Evolutionary conservation across 148 eudicot genomes (phyloP).

Genomic region (Euryodendron excelsum): DNA sequence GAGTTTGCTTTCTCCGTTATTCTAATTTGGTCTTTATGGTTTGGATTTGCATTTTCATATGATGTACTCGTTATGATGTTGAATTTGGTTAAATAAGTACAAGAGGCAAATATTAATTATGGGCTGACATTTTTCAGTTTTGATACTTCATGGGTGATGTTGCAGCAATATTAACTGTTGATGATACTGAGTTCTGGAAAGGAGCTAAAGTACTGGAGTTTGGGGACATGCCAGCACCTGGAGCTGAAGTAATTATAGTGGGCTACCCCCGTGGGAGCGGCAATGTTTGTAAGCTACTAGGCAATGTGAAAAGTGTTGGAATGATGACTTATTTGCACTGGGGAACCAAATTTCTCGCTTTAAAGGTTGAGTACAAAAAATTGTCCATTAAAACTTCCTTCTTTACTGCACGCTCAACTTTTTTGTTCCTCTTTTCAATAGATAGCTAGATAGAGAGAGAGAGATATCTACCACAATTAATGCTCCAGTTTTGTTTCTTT

Average conservation of each 20-base stretch:
- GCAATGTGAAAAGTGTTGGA: neutral
- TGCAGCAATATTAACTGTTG: conserved; percentile 2
- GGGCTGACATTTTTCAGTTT: too few species aligned
- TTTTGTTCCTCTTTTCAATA: neutral
- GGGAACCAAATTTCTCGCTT: neutral
- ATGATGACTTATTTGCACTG: neutral
- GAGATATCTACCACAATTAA: too few species aligned
- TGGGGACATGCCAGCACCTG: neutral
- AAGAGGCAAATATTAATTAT: too few species aligned
- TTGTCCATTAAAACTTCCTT: neutral
- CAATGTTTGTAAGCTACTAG: neutral
- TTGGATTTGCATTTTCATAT: too few species aligned
- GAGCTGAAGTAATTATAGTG: neutral
- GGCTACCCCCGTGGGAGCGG: neutral
- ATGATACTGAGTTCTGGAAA: neutral
- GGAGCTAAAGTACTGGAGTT: neutral
- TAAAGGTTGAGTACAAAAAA: neutral
- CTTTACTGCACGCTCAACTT: too few species aligned
- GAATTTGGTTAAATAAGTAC: too few species aligned
- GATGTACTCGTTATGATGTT: too few species aligned
- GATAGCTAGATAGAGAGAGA: neutral
- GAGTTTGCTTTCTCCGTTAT: too few species aligned
- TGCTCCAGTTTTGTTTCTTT: too few species aligned
- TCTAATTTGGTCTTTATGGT: too few species aligned
- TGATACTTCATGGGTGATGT: too few species aligned